phyloP scores from a whole-genome alignment of 225 moss, liverwort and hornwort genomes.

The Bryoerythrophyllum caledonicum region DNA sequence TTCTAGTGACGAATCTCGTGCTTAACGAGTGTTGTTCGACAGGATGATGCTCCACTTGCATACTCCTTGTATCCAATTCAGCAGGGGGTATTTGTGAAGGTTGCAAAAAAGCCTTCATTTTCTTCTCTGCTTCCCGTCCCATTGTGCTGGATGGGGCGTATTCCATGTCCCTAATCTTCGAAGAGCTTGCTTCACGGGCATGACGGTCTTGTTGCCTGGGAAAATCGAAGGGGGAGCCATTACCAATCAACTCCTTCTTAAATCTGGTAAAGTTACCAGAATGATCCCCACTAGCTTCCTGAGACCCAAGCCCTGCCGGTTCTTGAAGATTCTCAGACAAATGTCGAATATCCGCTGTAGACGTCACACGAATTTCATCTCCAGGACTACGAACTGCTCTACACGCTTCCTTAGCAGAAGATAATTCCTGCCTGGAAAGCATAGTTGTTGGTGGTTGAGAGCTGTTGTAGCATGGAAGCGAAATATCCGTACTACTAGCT shows the following conservation, averaged over 20 bases:
- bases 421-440: constrained; percentile 10
- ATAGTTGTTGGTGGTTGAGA: constrained; percentile 20
- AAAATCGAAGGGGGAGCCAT: background rate
- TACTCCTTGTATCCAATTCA: constrained; percentile 19
- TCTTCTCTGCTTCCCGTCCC: constrained; percentile 19
- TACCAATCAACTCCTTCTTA: background rate
- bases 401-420: constrained; percentile 9
- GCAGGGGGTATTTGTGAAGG: background rate
- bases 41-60: constrained; percentile 17
- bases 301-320: background rate
- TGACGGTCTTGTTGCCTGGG: constrained; percentile 14
- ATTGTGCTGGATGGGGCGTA: constrained; percentile 10
- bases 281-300: constrained; percentile 1
- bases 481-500: constrained; percentile 13
- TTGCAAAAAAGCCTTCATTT: background rate
- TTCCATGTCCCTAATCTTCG: constrained; percentile 7
- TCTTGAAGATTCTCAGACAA: constrained; percentile 1
- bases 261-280: background rate
- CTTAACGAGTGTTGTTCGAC: constrained; percentile 8
- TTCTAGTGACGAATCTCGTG: background rate
- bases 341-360: constrained; percentile 2
- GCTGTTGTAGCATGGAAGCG: constrained; percentile 15
- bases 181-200: constrained; percentile 2
- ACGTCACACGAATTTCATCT: background rate
- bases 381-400: constrained; percentile 1